Percentiles rank a stretch among this genome's conserved stretches.
These are phyloP conservation scores for Pyrenochaeta sp. DNA, from an alignment of 2,329 filamentous ascomycete species.

Conservation along the genomic window DNA sequence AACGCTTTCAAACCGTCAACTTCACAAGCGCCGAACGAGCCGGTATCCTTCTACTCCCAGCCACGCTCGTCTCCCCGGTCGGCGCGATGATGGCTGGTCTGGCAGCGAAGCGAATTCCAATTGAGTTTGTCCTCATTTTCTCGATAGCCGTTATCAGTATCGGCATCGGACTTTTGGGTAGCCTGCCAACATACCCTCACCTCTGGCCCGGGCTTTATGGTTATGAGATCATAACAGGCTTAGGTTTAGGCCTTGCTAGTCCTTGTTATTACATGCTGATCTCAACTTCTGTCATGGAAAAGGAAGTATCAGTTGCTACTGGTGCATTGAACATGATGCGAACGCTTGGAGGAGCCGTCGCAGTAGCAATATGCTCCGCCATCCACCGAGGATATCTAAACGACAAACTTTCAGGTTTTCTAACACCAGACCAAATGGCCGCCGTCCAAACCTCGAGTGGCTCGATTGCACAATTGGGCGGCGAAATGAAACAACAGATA, in stretches of 20 bases:
- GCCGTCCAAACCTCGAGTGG: conserved; percentile 25
- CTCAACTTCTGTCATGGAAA: conserved; percentile 27
- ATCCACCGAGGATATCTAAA: conserved; percentile 32
- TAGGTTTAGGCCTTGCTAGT: conserved; percentile 34
- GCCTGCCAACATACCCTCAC: conserved; percentile 24
- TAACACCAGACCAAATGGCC: conserved; percentile 29
- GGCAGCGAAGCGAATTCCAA: conserved; percentile 24
- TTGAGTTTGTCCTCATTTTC: conserved; percentile 31
- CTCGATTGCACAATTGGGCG: conserved; percentile 23
- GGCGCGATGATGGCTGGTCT: conserved; percentile 35
- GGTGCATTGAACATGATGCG: conserved; percentile 43
- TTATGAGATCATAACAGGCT: conserved; percentile 37
- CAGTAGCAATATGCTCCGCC: conserved; percentile 40
- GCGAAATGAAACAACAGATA: conserved; percentile 17
- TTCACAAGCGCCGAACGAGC: conserved; percentile 38
- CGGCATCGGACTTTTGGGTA: conserved; percentile 37
- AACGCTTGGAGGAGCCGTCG: conserved; percentile 40
- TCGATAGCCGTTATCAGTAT: conserved; percentile 28
- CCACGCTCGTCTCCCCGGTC: conserved; percentile 34
- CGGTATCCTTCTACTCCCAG: conserved; percentile 39
- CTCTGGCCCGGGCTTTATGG: conserved; percentile 33
- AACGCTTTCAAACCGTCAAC: conserved; percentile 44
- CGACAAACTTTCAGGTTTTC: conserved; percentile 21
- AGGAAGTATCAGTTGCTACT: conserved; percentile 36
- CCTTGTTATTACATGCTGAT: conserved; percentile 39